These are phyloP conservation scores for Lodderomyces theae DNA, from an alignment of 1,139 yeast genomes.

Conservation along the genomic window DNA sequence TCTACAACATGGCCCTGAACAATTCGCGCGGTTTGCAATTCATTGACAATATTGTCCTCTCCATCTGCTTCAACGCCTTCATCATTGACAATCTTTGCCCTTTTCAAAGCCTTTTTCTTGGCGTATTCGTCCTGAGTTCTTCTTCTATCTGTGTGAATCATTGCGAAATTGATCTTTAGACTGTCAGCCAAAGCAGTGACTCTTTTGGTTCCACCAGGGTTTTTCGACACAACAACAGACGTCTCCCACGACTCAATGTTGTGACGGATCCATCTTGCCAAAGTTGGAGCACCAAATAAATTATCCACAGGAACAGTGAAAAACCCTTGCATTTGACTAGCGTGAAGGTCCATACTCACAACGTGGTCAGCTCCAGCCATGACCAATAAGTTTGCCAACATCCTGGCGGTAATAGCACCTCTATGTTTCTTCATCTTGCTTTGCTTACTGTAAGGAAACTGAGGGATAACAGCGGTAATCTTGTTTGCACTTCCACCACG, in stretches of 20 bases:
- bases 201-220: conserved; percentile 98
- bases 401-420: conserved; percentile 98
- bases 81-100: conserved; percentile 16
- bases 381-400: conserved; percentile 90
- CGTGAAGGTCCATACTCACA: conserved; percentile 96
- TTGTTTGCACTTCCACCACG: conserved; percentile 96
- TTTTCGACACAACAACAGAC: conserved; percentile 88
- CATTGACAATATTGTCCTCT: conserved; percentile 71
- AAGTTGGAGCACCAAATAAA: conserved; percentile 91
- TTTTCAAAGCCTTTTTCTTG: conserved; percentile 36
- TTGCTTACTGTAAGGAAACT: conserved; percentile 96
- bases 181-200: conserved; percentile 97
- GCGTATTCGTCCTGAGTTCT: conserved; percentile 73
- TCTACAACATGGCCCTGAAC: conserved; percentile 97
- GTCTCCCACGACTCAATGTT: conserved; percentile 78
- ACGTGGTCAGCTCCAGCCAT: conserved; percentile 99
- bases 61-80: conserved; percentile 22
- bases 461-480: conserved; percentile 96
- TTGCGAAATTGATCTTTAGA: conserved; percentile 92
- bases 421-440: conserved; percentile 97
- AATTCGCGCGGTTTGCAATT: conserved; percentile 92
- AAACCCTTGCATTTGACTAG: conserved; percentile 99
- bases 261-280: conserved; percentile 94
- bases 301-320: conserved; percentile 97
- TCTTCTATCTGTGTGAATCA: conserved; percentile 98